Percentiles rank a stretch among this genome's conserved stretches.
Conservation (phyloP, 2,329 filamentous ascomycete species). For the Polychaeton citri region DNA sequence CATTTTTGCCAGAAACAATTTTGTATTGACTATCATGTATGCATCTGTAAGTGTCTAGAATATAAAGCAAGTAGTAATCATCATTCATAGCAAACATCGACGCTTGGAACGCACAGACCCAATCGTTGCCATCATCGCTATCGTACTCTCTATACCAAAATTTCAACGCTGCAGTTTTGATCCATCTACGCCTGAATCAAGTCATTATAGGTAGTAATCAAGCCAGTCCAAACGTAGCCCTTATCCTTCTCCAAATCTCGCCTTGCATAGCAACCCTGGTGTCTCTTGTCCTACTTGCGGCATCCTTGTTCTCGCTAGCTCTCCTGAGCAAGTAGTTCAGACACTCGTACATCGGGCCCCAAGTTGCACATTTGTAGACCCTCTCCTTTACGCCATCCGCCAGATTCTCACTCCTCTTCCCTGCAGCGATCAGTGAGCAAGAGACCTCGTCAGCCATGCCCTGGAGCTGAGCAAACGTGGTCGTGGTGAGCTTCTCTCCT, state of each 20-base stretch:
- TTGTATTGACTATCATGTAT: no score
- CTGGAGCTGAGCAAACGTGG: constrained; percentile 67
- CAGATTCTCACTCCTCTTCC: constrained; percentile 20
- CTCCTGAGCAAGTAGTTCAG: constrained; percentile 56
- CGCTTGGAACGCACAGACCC: no score
- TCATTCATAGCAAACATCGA: no score
- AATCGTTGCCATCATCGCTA: no score
- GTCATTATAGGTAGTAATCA: not conserved
- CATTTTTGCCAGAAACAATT: no score
- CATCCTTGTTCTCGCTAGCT: constrained; percentile 50
- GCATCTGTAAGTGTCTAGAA: no score
- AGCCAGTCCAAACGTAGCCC: not conserved
- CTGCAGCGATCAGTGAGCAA: constrained; percentile 37
- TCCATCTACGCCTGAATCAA: no score
- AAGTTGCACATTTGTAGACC: constrained; percentile 44
- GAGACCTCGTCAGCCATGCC: constrained; percentile 95
- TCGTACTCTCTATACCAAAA: no score
- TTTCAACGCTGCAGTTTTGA: no score
- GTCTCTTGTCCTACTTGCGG: constrained; percentile 40
- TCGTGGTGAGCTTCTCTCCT: constrained; percentile 30
- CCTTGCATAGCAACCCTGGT: constrained; percentile 37
- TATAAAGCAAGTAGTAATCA: no score
- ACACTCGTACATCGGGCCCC: constrained; percentile 55
- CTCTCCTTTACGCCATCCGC: constrained; percentile 26
- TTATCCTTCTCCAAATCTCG: constrained; percentile 26